Evolutionary conservation across 805 yeast genomes (phyloP), one percentile per base, ranked within the genome.

Genomic region (Saccharomycopsis synnaedendra): DNA sequence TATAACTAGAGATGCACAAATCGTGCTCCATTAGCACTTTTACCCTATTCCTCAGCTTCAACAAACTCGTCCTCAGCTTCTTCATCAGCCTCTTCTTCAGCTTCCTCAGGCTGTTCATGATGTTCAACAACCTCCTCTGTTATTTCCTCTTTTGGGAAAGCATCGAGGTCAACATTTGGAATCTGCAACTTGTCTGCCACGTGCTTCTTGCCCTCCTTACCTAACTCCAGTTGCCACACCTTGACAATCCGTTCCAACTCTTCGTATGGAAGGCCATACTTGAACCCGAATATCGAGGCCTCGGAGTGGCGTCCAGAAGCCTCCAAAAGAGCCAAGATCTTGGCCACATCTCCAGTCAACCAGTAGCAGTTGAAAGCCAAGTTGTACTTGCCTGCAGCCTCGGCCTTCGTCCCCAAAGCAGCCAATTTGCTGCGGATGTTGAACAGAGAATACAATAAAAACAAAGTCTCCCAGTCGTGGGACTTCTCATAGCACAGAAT

Each of bases 341-440:
- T 69, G 11, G 68, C 65, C 37, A 78, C 69, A 60, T 87, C 84
- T 38, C 95, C 90, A 33, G 82, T 75, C 47, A 80, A 69, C 97
- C 97, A 93, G 63, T 80, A 79, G 8, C 96, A 83, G 60, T 85
- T 87, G 70, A 88, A 93, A 30, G 97, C 95, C 49, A 89, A 70
- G 63, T 93, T 93, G 65, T 79, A 85, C 61, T 82, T 82, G 43
- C 97, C 97, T 41, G 69, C 72, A n/a, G 62, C 67, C 56, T 74
- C 78, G 43, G 96, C 89, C 42, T 67, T 65, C 47, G 70, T 69
- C 4, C 93, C 95, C 37, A 90, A 71, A 47, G 69, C 67, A 27
- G 67, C 62, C 53, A 93, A 74, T 38, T 78, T 82, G 6, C 64
- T 66, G 56, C 69, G 70, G 63, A 86, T 73, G 60, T 86, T 89